A percentile compares a stretch with the other conserved stretches of the same genome.
Evolutionary conservation across 1,139 yeast genomes (phyloP).

Genomic region (Scheffersomyces titani): DNA sequence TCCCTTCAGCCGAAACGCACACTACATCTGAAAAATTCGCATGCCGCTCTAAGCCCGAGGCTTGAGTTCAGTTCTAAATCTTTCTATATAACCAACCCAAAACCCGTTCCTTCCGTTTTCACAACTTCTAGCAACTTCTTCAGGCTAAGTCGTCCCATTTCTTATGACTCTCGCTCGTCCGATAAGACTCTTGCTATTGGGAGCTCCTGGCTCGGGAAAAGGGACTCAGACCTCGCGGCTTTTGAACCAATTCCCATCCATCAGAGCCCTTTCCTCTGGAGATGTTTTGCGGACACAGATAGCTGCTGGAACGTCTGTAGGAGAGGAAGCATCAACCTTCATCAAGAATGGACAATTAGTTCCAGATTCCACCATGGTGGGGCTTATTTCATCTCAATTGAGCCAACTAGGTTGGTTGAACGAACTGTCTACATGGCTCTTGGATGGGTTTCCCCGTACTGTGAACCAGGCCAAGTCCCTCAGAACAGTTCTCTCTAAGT

Average conservation of each 20-base stretch:
- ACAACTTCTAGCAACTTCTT: neutral
- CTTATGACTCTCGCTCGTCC: conserved; percentile 30
- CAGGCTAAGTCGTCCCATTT: neutral
- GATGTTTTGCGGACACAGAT: conserved; percentile 77
- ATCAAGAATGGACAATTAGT: conserved; percentile 67
- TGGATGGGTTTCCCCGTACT: conserved; percentile 94
- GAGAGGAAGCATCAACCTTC: conserved; percentile 55
- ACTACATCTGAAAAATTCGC: conserved; percentile 6
- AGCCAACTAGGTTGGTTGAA: conserved; percentile 46
- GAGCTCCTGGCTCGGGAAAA: conserved; percentile 96
- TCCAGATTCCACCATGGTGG: conserved; percentile 71
- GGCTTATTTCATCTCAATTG: conserved; percentile 56
- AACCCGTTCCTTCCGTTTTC: neutral
- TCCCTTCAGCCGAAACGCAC: conserved; percentile 15
- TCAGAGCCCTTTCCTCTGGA: conserved; percentile 73
- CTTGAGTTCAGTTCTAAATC: neutral
- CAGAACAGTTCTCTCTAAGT: conserved; percentile 42
- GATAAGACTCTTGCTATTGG: conserved; percentile 68
- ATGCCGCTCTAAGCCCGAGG: conserved; percentile 8
- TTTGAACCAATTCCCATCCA: conserved; percentile 51
- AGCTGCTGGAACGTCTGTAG: conserved; percentile 53
- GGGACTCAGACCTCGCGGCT: conserved; percentile 82
- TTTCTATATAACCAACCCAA: neutral
- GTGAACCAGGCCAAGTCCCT: conserved; percentile 66
- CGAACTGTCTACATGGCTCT: conserved; percentile 58